Base-by-base conservation (phyloP, 2,329 filamentous ascomycete species). In the Trichocomaceae sp. region DNA sequence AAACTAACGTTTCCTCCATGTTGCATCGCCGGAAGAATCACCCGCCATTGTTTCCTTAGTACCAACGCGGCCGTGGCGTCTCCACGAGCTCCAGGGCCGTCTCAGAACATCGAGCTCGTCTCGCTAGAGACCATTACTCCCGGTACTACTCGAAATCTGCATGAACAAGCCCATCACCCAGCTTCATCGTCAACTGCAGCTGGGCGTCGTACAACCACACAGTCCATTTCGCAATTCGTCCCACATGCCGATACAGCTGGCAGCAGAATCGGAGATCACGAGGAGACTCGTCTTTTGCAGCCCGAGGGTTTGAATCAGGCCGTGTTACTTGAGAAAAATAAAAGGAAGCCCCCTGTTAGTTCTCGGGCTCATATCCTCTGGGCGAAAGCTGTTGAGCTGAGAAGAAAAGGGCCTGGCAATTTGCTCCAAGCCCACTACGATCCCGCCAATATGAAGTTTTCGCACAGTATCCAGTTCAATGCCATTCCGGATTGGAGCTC, bases 401-500 rank as follows among this genome's bases (percentile, higher is more conserved):
- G 29, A 55, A 29, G 26, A 10, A 45, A 31, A 29, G 23, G 12
- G 4, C 13, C 33, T 7, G 23, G 29, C 12, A 56, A 46, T n/a
- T 31, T 31, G 20, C 37, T 15, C 19, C 19, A 3, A 59, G 19
- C 19, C 12, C 33, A 20, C 47, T 49, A 52, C 46, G 37, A 49
- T 5, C 45, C 88, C 64, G 85, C 87, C 83, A 88, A 90, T 69
- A 99, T 99, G 93, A 97, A 97, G 85, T 99, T 99, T 80, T 97
- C 92, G 17, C 93, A 99, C 72, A 97, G 92, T 75, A 86, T 99
- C 64, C 93, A 99, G 79, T 99, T 99, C 77, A 99, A 99, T 77
- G 91, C 93, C 60, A 93, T 99, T 64, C 93, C 93, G n/a, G 93
- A 99, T 75, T 99, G 93, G 93, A 96, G 90, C 77, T 91, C 86